phyloP scores from a whole-genome alignment of 148 eudicot species.

The Dysphania ambrosioides region DNA sequence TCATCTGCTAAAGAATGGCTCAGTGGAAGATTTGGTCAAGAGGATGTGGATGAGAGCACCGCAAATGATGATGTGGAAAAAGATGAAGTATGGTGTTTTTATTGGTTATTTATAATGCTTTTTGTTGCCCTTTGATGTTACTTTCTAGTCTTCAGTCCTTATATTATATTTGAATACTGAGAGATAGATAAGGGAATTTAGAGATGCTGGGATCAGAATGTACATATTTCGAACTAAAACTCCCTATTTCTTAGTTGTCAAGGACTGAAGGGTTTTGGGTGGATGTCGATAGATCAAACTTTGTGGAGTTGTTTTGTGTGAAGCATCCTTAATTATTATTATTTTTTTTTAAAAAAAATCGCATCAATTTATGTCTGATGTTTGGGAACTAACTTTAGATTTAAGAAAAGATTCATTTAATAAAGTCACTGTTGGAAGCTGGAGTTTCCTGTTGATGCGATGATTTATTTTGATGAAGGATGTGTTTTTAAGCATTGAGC shows the following conservation, averaged over 20 bases:
- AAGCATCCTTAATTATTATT: too few species aligned
- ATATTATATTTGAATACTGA: neutral
- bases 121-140: constrained; percentile 1
- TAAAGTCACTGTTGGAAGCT: too few species aligned
- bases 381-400: too few species aligned
- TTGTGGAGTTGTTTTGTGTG: too few species aligned
- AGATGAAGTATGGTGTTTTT: constrained; percentile 61
- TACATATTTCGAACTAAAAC: neutral
- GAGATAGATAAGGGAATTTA: neutral
- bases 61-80: constrained; percentile 56
- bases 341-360: too few species aligned
- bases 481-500: neutral
- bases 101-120: neutral
- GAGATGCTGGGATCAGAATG: neutral
- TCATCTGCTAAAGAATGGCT: constrained; percentile 91
- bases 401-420: too few species aligned
- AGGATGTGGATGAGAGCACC: constrained; percentile 30
- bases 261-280: neutral
- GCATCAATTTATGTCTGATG: too few species aligned
- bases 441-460: too few species aligned
- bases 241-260: neutral
- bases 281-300: neutral
- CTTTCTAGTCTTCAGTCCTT: neutral
- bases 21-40: constrained; percentile 73
- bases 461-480: neutral